Percentiles rank a stretch among this genome's conserved stretches.
Evolutionary conservation across 164 flowering plant species (phyloP).

Genomic region (Liquidambar formosana): DNA sequence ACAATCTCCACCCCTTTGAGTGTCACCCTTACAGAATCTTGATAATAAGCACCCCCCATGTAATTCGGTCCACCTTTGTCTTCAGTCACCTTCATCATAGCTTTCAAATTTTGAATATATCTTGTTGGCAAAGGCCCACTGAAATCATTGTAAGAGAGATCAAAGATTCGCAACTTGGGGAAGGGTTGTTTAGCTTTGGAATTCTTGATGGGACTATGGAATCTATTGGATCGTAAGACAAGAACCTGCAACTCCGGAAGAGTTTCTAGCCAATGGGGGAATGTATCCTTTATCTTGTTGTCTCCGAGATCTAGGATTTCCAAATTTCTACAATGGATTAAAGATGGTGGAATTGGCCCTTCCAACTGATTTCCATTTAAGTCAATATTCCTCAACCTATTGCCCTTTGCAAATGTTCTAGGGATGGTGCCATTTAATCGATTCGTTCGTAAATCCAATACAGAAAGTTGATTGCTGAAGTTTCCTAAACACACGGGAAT

Average conservation of each 20-base stretch:
- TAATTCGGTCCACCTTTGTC: background rate
- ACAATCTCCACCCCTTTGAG: no score
- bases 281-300: constrained; percentile 4
- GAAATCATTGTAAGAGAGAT: constrained; percentile 11
- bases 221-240: constrained; percentile 4
- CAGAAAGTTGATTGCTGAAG: background rate
- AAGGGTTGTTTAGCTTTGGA: no score
- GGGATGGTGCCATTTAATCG: background rate
- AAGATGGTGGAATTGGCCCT: background rate
- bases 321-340: background rate
- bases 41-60: background rate
- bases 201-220: background rate
- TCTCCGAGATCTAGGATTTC: background rate
- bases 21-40: background rate
- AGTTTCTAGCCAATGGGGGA: constrained; percentile 5
- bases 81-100: background rate
- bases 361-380: background rate
- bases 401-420: background rate
- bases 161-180: constrained; percentile 1
- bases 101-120: background rate
- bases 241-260: constrained; percentile 6
- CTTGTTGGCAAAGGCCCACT: constrained; percentile 7
- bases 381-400: background rate
- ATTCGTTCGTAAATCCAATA: background rate
- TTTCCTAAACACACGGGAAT: background rate